Evolutionary conservation across 2,329 filamentous ascomycete genomes (phyloP), one percentile per base, ranked within the genome.

Genomic region (Penicillium sp.): DNA sequence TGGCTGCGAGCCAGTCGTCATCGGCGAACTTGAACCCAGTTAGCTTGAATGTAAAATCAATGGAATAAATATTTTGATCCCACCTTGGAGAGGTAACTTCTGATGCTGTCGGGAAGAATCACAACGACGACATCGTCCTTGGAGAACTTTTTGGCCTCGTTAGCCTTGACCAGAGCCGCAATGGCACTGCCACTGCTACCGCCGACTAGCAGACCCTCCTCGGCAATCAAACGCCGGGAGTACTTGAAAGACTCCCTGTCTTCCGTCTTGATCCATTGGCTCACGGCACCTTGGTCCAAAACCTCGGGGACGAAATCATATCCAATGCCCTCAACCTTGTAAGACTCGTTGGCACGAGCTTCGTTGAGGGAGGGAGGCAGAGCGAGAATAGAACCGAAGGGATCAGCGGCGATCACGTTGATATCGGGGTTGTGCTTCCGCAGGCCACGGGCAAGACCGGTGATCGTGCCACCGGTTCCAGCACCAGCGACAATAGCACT

Each of bases 231-330:
- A 38, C 90, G 79, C 45, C 94, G 80, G n/a, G 93, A 88, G 64
- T 88, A 90, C 66, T 83, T 78, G 73, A 98, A 98, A 2, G 90
- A 90, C 66, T 95, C 87, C 53, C 81, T 80, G 65, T 98, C 93
- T 54, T 91, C 87, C 3, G 93, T 98, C 81, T 98, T 98, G 76
- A 96, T 97, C 93, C 93, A 98, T 65, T 85, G 86, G 69, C 96
- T 87, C 28, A 98, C 87, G 5, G 80, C 69, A 26, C 83, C 71
- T 64, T 85, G 88, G 58, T 93, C 83, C 48, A 98, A 76, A 5
- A 98, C 94, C 22, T 97, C 88, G 6, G 94, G 93, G 52, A 98
- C 86, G 69, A 98, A 98, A 69, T 98, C 93, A 69, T 98, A 98
- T 19, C 93, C 93, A 62, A 98, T 98, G 38, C 93, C 93, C 74